These are phyloP conservation scores for Fusarium sp. DNA, from an alignment of 2,329 filamentous ascomycete species.

Conservation along the genomic window DNA sequence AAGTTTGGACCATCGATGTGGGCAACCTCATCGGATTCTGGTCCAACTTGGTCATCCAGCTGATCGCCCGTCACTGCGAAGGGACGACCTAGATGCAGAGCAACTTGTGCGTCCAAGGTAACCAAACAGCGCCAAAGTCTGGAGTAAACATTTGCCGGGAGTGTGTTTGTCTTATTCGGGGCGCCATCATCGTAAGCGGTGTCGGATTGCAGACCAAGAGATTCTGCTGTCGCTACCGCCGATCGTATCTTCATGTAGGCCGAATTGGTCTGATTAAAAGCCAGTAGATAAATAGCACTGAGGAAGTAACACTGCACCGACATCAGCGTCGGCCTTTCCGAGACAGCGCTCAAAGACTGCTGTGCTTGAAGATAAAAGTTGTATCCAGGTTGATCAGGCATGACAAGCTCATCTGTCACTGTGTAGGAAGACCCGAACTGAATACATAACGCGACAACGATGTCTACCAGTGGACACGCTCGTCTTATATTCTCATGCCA, in stretches of 20 bases:
- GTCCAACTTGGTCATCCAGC: not conserved
- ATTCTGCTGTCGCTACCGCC: slow-evolving; percentile 33
- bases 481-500: slow-evolving; percentile 49
- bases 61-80: slow-evolving; percentile 15
- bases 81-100: slow-evolving; percentile 37
- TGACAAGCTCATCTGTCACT: slow-evolving; percentile 36
- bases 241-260: slow-evolving; percentile 35
- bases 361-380: slow-evolving; percentile 59
- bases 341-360: slow-evolving; percentile 53
- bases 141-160: not conserved
- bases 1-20: slow-evolving; percentile 33
- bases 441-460: slow-evolving; percentile 64
- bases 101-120: slow-evolving; percentile 36
- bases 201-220: slow-evolving; percentile 34
- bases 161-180: not conserved
- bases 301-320: slow-evolving; percentile 62
- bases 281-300: slow-evolving; percentile 56
- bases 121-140: slow-evolving; percentile 40
- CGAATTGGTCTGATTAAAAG: slow-evolving; percentile 28
- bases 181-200: not conserved
- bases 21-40: slow-evolving; percentile 28
- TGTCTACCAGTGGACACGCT: slow-evolving; percentile 63
- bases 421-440: slow-evolving; percentile 55
- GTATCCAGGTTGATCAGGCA: slow-evolving; percentile 57
- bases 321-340: slow-evolving; percentile 58